Conservation (phyloP, 2,329 filamentous ascomycete species). For the Coniochaeta prunicola region DNA sequence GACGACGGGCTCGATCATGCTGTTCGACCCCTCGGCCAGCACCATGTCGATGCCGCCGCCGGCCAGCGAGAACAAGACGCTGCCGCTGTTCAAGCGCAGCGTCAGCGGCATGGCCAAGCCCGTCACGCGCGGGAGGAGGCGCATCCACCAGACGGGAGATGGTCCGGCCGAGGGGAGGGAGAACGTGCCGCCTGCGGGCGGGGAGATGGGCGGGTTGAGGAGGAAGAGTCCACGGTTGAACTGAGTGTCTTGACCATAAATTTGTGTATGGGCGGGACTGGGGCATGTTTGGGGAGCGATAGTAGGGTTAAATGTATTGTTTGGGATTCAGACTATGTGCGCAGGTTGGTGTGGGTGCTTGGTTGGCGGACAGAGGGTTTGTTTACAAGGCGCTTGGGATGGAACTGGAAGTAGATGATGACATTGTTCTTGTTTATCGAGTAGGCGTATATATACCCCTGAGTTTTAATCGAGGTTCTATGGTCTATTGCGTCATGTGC, state of each 20-base stretch:
- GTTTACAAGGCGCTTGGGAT: background rate
- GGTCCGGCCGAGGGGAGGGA: slow-evolving; percentile 38
- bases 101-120: slow-evolving; percentile 20
- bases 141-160: slow-evolving; percentile 23
- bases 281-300: background rate
- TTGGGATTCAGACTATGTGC: background rate
- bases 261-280: background rate
- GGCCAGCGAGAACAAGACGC: slow-evolving; percentile 28
- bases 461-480: background rate
- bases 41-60: slow-evolving; percentile 25
- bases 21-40: slow-evolving; percentile 35
- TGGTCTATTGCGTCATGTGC: background rate
- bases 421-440: background rate
- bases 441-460: background rate
- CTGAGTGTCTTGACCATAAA: slow-evolving; percentile 5
- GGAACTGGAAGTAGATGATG: background rate
- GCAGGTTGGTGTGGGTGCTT: background rate
- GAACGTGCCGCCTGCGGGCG: slow-evolving; percentile 35
- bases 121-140: slow-evolving; percentile 22
- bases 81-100: slow-evolving; percentile 42
- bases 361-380: background rate
- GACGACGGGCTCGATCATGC: slow-evolving; percentile 23
- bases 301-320: background rate
- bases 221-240: slow-evolving; percentile 49
- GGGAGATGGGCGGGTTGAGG: slow-evolving; percentile 42